phyloP scores from a whole-genome alignment of 306 rosid species.

The Cyamopsis tetragonoloba region DNA sequence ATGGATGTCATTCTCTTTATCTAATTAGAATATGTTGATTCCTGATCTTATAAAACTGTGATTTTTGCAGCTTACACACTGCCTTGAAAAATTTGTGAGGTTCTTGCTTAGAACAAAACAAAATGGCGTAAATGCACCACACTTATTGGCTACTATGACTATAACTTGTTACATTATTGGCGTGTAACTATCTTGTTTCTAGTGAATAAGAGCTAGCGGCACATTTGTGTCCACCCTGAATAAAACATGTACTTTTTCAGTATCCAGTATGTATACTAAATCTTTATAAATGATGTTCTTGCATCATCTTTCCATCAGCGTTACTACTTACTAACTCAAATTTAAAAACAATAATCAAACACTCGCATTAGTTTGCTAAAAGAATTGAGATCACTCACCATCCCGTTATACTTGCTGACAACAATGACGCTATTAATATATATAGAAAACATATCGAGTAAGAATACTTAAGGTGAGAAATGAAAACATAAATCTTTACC shows the following conservation, averaged over 20 bases:
- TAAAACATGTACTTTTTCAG: background rate
- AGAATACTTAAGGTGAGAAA: no score
- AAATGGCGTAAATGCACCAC: background rate
- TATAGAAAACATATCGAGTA: no score
- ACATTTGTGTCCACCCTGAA: conserved; percentile 15
- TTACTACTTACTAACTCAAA: background rate
- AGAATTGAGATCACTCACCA: no score
- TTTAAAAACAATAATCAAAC: no score
- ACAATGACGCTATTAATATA: no score
- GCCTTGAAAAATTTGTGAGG: conserved; percentile 36
- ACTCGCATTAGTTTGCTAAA: background rate
- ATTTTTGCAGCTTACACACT: conserved; percentile 58
- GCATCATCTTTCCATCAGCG: background rate
- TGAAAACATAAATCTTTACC: no score
- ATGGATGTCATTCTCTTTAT: background rate
- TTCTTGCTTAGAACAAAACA: conserved; percentile 8
- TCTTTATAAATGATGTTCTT: background rate
- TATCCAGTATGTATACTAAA: background rate
- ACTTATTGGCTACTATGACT: conserved; percentile 25
- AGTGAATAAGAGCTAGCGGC: conserved; percentile 41
- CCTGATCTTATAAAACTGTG: background rate
- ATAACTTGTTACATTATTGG: conserved; percentile 13
- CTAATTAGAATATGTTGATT: background rate
- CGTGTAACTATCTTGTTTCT: conserved; percentile 14
- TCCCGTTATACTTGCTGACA: no score